These are phyloP conservation scores for Dryas alaskensis DNA, from an alignment of 306 rosid genomes.

Conservation along the genomic window DNA sequence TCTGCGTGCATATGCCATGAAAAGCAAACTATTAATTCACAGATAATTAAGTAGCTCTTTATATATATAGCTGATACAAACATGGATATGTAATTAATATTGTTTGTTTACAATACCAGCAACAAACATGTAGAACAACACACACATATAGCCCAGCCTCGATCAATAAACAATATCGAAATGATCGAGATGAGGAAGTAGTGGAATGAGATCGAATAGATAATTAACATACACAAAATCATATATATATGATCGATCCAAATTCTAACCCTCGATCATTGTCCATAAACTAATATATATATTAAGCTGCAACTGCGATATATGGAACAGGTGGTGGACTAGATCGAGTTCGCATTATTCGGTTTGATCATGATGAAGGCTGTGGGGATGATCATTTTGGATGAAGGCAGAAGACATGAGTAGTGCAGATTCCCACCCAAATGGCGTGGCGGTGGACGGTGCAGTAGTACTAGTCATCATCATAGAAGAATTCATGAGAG, in stretches of 20 bases:
- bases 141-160: background rate
- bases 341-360: background rate
- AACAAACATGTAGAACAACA: background rate
- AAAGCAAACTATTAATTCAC: no score
- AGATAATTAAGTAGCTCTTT: no score
- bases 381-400: slow-evolving; percentile 32
- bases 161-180: background rate
- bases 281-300: background rate
- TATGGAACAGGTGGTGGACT: background rate
- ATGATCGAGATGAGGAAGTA: slow-evolving; percentile 2
- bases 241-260: background rate
- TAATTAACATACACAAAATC: slow-evolving; percentile 3
- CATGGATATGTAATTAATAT: background rate
- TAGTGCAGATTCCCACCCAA: slow-evolving; percentile 43
- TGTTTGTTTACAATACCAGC: slow-evolving; percentile 5
- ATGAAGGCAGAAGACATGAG: slow-evolving; percentile 35
- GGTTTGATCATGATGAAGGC: slow-evolving; percentile 2
- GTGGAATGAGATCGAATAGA: background rate
- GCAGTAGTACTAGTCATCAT: background rate
- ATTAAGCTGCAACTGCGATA: background rate
- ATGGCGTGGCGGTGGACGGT: background rate
- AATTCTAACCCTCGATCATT: background rate
- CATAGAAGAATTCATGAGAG: background rate
- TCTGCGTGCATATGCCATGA: no score
- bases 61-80: background rate